These are phyloP conservation scores for Fusarium citri DNA, from an alignment of 2,329 filamentous ascomycete species.

Conservation along the genomic window DNA sequence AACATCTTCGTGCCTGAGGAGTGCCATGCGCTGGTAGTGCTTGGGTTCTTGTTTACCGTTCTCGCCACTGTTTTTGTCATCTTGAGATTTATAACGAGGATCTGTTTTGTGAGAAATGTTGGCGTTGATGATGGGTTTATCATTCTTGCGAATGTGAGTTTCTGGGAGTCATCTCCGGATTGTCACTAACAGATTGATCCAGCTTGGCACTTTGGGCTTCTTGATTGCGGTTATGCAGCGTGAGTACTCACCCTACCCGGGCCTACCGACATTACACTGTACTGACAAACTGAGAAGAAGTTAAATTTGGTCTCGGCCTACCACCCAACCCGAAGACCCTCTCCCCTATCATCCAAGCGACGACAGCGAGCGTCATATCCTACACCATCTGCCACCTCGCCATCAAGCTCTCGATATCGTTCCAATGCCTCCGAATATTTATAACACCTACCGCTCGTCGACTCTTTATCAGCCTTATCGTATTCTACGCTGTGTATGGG, in stretches of 20 bases:
- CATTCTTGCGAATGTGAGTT: neutral
- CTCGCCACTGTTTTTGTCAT: neutral
- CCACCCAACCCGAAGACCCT: neutral
- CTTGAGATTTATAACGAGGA: neutral
- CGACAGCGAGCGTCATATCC: neutral
- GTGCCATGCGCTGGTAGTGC: neutral
- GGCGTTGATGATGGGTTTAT: neutral
- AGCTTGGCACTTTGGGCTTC: neutral
- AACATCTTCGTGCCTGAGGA: neutral
- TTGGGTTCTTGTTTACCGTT: neutral
- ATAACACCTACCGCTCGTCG: neutral
- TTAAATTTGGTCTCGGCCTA: neutral
- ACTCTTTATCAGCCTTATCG: neutral
- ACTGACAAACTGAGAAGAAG: neutral
- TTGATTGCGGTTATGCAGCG: conserved; percentile 3
- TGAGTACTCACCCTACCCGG: neutral
- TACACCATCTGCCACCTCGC: conserved; percentile 1
- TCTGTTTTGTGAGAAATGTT: neutral
- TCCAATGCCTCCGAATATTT: neutral
- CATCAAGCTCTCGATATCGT: neutral
- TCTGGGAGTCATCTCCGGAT: too few relatives aligned
- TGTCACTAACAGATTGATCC: too few relatives aligned
- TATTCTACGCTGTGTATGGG: neutral
- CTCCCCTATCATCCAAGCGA: neutral
- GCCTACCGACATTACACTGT: rapidly evolving